Base-by-base conservation (phyloP, 2,329 filamentous ascomycete species). In the Penicillium rolfsii region DNA sequence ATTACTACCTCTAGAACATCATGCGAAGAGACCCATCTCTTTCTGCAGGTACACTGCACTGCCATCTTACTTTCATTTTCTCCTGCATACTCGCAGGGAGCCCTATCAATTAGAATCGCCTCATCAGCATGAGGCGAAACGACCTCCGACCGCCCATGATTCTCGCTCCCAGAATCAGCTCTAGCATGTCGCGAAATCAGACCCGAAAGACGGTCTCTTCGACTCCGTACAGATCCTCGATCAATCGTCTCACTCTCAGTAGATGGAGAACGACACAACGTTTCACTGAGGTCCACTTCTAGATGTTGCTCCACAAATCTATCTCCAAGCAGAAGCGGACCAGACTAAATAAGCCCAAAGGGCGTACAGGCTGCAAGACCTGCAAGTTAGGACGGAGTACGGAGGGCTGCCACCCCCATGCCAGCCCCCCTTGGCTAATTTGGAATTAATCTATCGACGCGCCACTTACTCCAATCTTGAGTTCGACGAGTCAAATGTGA, bases 401-500 rank as follows among this genome's bases (percentile, higher is more conserved):
- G 19, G 19, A 22, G 19, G 19, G 19, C 11, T 57, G 38, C 52
- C 52, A 26, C 53, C 63, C 56, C 38, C 38, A 19, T 33, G 46
- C 7, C 36, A 22, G 12, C n/a, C 19, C 26, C 14, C 28, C 30
- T 33, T n/a, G 3, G 16, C 16, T 45, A 52, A 57, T 33, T 52
- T 43, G 36, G 22, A 35, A 52, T 35, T 40, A 36, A 40, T 22
- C 38, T 55, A 9, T 14, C 26, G 26, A 49, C 26, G 24, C 35
- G 38, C 48, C 64, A 59, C 41, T 57, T 11, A 53, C 24, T n/a
- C 19, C 5, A 30, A 24, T 61, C 33, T n/a, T 67, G 64, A 60
- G 62, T 62, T 64, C 59, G 54, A 55, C 82, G 85, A 63, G 87
- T 89, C 63, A 89, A 89, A 73, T 89, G 87, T 72, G 87, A 89